Evolutionary conservation across 352 stramenopile genomes (phyloP).

Genomic region (Phytophthora citricola): DNA sequence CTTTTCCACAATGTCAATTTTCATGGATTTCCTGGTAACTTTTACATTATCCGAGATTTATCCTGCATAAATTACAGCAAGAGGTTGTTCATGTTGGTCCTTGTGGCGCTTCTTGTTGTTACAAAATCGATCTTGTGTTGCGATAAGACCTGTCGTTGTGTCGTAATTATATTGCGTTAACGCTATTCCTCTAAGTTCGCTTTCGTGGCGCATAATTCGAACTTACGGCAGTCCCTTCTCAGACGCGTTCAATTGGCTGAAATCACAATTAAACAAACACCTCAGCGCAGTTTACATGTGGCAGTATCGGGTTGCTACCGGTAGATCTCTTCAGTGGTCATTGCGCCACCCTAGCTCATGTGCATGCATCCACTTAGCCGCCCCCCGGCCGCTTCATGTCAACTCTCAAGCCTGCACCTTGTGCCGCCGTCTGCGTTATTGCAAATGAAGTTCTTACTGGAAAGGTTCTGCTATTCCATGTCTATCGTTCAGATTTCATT

Average conservation of each 20-base stretch:
- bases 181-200: too few species aligned
- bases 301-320: too few species aligned
- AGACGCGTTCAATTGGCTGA: too few species aligned
- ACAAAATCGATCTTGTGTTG: neutral
- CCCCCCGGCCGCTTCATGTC: slow-evolving; percentile 8
- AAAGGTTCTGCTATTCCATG: slow-evolving; percentile 50
- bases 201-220: too few species aligned
- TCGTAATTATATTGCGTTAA: too few species aligned
- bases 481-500: neutral
- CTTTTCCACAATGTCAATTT: neutral
- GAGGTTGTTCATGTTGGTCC: neutral
- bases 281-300: too few species aligned
- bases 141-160: slow-evolving; percentile 9
- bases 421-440: slow-evolving; percentile 82
- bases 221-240: too few species aligned
- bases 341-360: too few species aligned
- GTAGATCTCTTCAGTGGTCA: too few species aligned
- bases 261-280: too few species aligned
- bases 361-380: too few species aligned
- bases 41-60: slow-evolving; percentile 6
- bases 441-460: slow-evolving; percentile 87
- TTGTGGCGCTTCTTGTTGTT: slow-evolving; percentile 1
- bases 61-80: slow-evolving; percentile 6
- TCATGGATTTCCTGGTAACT: slow-evolving; percentile 2
- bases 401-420: slow-evolving; percentile 33